phyloP scores from a whole-genome alignment of 768 basidiomycete genomes.

The Termitomyces sp. region DNA sequence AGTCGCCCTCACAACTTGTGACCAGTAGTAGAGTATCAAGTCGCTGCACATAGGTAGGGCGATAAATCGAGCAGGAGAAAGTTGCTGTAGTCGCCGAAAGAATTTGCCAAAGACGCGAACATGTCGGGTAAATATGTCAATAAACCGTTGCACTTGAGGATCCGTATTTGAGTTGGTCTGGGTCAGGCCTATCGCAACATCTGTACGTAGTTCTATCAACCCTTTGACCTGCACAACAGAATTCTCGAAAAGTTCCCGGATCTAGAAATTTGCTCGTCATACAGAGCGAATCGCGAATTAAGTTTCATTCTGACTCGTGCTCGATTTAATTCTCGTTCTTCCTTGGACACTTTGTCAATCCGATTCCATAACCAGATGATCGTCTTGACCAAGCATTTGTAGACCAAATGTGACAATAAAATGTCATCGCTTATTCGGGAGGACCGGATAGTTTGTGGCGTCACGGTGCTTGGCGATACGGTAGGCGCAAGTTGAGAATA shows the following conservation, averaged over 20 bases:
- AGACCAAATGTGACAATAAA: conserved; percentile 60
- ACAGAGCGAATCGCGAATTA: background rate
- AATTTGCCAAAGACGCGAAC: conserved; percentile 75
- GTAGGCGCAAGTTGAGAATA: conserved; percentile 54
- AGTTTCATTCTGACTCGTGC: conserved; percentile 46
- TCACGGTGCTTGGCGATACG: conserved; percentile 35
- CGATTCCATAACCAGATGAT: conserved; percentile 70
- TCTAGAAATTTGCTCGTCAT: conserved; percentile 34
- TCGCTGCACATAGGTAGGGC: conserved; percentile 60
- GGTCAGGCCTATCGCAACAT: conserved; percentile 44
- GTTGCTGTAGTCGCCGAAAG: conserved; percentile 72
- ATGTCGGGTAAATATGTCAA: conserved; percentile 65
- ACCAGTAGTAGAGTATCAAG: conserved; percentile 79
- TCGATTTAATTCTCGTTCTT: conserved; percentile 41
- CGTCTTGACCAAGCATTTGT: conserved; percentile 73
- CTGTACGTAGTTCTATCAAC: conserved; percentile 56
- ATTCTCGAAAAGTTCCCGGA: conserved; percentile 57
- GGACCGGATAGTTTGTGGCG: conserved; percentile 41
- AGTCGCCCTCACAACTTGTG: conserved; percentile 72
- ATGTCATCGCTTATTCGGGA: conserved; percentile 37
- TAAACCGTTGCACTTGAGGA: conserved; percentile 37
- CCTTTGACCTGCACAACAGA: conserved; percentile 54
- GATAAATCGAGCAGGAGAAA: conserved; percentile 56
- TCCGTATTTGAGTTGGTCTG: conserved; percentile 21
- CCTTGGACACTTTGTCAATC: conserved; percentile 38